Base-by-base conservation (phyloP, 2,329 filamentous ascomycete genomes). In the Botrytis squamosa region DNA sequence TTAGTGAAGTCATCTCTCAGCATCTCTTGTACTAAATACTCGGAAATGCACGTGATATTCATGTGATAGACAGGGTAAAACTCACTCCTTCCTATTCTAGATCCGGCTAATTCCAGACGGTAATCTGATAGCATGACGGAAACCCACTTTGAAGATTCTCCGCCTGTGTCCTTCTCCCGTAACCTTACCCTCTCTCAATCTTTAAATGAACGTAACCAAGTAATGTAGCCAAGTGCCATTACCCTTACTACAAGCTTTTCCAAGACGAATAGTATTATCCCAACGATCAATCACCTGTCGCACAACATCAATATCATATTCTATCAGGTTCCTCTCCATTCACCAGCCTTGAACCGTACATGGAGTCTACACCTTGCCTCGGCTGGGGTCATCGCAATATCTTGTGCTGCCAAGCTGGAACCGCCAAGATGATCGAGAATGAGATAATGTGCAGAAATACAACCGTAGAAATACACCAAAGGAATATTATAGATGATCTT, bases 351-450 rank as follows among this genome's bases (percentile, higher is more conserved):
- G 46, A 22, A 38, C 42, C 5, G 2, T 7, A 38, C 16, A 18
- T 12, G 33, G 18, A n/a, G 20, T 65, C 36, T 65, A 36, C n/a
- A 36, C 42, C n/a, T 42, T 67, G 29, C 36, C 18, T 52, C 38
- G 46, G 62, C 46, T 44, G 14, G 8, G 29, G 29, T 29, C 12
- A 67, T 42, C 18, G 36, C 62, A 57, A 57, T 57, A 20, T 25
- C 5, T 44, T 57, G 8, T 14, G 40, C 49, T 44, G 65, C 65
- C 46, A 68, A 49, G 44, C 65, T 38, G 25, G 25, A 55, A 9
- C 38, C 36, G 70, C 70, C 62, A 67, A 67, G 62, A 59, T 67
- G 62, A 59, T 67, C 57, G 29, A 9, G 36, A 67, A 46, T 22
- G 42, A 72, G 62, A 57, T 67, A 46, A 36, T 66, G 38, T 72